Evolutionary conservation across 371 early-diverging fungal genomes (phyloP), one percentile per base, ranked within the genome.

Genomic region (Haplosporangium sp.): DNA sequence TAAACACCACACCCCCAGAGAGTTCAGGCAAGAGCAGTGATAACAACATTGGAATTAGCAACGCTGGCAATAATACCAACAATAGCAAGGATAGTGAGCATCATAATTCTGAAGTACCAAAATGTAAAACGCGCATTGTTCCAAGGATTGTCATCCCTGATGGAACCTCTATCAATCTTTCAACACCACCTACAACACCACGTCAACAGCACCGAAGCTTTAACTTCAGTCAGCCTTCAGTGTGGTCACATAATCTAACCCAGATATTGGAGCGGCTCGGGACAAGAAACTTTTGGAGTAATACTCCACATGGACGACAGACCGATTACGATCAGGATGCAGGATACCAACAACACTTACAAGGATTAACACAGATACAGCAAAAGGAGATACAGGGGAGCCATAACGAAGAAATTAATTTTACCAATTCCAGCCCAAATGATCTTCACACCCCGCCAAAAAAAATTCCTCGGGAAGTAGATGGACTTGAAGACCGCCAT

Each of bases 61-160:
- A 48, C 35, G 60, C 17, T 38, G 38, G 56, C 2, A 48, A n/a
- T 47, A 50, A 15, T 15, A 50, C 5, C 13, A 19, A 17, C 50
- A 50, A 0, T 15, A 50, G 13, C 19, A 19, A 17, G 17, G 63
- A 34, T 9, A 62, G 19, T 38, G 48, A 62, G 4, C 10, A 61
- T 20, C 11, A 44, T 44, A 42, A 19, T 11, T 35, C 57, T 20
- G 57, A 57, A 17, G n/a, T 9, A 35, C 17, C 45, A 34, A 62
- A 63, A 40, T 7, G 52, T 5, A 60, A 61, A 47, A 64, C 53
- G 45, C 76, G 69, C 17, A 50, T 15, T 34, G 35, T 76, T 15
- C 76, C 76, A 2, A 61, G 71, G 50, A 70, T 76, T 58, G 56
- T 76, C 17, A 67, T 71, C 15, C 76, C 71, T 0, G 71, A 76